These are phyloP conservation scores for Torulaspora maleeae DNA, from an alignment of 805 yeast genomes.

Conservation along the genomic window DNA sequence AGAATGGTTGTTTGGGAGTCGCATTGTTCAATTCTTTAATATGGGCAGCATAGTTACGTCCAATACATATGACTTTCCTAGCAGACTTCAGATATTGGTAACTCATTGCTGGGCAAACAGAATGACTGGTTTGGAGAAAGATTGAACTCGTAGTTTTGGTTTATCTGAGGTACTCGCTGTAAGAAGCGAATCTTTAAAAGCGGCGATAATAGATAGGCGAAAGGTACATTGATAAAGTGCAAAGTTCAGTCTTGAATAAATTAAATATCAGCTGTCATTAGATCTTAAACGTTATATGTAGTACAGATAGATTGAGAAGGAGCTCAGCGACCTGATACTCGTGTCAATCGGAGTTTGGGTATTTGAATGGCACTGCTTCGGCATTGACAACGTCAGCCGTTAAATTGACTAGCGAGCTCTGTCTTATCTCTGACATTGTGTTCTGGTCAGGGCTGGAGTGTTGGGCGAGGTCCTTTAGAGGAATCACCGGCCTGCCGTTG, in stretches of 20 bases:
- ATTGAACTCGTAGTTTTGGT: background rate
- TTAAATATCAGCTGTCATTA: background rate
- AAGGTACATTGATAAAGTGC: no score
- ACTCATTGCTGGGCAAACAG: conserved; percentile 36
- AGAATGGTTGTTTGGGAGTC: conserved; percentile 82
- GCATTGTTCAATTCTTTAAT: conserved; percentile 81
- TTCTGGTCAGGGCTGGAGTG: conserved; percentile 3
- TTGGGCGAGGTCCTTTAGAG: conserved; percentile 3
- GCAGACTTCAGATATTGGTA: conserved; percentile 55
- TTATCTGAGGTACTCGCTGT: background rate
- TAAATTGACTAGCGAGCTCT: conserved; percentile 12
- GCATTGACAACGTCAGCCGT: conserved; percentile 4
- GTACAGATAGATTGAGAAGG: background rate
- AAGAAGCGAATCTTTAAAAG: background rate
- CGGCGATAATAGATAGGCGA: no score
- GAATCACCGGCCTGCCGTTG: conserved; percentile 15
- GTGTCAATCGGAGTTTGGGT: conserved; percentile 12
- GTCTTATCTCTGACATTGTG: conserved; percentile 10
- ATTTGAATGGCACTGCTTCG: conserved; percentile 7
- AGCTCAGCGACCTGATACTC: background rate
- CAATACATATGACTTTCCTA: conserved; percentile 85
- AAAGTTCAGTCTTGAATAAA: no score
- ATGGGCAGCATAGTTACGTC: conserved; percentile 96
- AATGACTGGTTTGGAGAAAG: background rate
- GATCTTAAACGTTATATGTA: background rate